Evolutionary conservation across 1,139 yeast genomes (phyloP).

Genomic region (Blastobotrys apis): DNA sequence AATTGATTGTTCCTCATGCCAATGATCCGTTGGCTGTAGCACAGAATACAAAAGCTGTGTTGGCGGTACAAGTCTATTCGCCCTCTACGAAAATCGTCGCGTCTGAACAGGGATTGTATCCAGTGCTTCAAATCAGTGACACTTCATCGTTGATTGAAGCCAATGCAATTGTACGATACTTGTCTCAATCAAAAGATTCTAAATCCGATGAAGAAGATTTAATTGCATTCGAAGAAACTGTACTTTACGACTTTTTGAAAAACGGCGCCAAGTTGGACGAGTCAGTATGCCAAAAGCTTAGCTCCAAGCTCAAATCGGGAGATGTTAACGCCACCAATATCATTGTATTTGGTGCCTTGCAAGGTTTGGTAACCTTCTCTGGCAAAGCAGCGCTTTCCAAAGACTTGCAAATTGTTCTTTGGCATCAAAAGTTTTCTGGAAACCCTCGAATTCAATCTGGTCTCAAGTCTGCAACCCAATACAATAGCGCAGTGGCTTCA

Average conservation of each 20-base stretch:
- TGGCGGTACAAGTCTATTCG: constrained; percentile 23
- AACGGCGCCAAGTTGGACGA: constrained; percentile 28
- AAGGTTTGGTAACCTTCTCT: constrained; percentile 29
- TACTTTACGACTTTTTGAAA: constrained; percentile 28
- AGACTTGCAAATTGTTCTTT: constrained; percentile 30
- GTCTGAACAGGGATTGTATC: constrained; percentile 7
- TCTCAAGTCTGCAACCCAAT: constrained; percentile 18
- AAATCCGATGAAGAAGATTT: constrained; percentile 21
- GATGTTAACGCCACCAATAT: constrained; percentile 27
- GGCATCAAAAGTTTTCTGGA: constrained; percentile 33
- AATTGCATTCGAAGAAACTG: constrained; percentile 25
- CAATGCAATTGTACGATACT: constrained; percentile 65
- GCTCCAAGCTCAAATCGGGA: constrained; percentile 16
- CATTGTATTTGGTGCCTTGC: constrained; percentile 30
- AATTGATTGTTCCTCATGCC: constrained; percentile 23
- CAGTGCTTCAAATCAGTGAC: constrained; percentile 16
- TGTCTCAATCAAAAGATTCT: constrained; percentile 27
- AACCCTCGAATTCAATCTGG: constrained; percentile 28
- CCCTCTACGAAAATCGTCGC: constrained; percentile 10
- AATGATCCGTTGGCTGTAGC: constrained; percentile 23
- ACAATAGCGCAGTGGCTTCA: constrained; percentile 9
- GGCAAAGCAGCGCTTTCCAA: constrained; percentile 33
- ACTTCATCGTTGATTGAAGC: constrained; percentile 53
- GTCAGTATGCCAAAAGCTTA: constrained; percentile 14
- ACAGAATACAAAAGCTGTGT: constrained; percentile 23